Evolutionary conservation across 1,284 basidiomycete species (phyloP).

Genomic region (Ceratobasidium sp.): DNA sequence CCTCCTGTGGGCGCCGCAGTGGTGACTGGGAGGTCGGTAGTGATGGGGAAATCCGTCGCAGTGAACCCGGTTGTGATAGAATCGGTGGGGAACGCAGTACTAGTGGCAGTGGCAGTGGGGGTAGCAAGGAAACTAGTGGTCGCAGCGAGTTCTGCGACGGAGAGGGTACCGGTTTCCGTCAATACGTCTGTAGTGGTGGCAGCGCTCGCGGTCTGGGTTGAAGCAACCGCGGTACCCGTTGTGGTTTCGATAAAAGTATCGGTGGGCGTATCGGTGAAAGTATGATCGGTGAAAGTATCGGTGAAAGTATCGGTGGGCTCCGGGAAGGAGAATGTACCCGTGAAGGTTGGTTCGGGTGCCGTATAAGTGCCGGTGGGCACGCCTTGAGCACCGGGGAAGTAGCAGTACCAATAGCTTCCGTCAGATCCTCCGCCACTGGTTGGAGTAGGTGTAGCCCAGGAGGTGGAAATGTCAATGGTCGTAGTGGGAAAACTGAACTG

Average conservation of each 20-base stretch:
- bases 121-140: no score
- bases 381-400: background rate
- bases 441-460: background rate
- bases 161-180: background rate
- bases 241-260: background rate
- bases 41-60: no score
- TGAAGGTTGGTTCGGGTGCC: background rate
- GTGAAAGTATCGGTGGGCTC: background rate
- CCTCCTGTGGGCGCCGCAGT: background rate
- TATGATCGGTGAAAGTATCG: background rate
- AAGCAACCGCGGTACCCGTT: background rate
- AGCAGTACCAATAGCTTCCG: slow-evolving; percentile 18
- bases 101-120: background rate
- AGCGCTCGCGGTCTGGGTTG: background rate
- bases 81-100: background rate
- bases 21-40: background rate
- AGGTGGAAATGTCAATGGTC: no score
- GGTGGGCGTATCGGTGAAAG: background rate
- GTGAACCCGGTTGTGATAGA: background rate
- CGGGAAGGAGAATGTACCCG: background rate
- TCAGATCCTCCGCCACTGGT: background rate
- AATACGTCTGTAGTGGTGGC: background rate
- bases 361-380: background rate
- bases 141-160: background rate
- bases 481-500: background rate